Percentiles rank a stretch among this genome's conserved stretches.
phyloP scores from a whole-genome alignment of 2,329 filamentous ascomycete species.

The Calonectria pauciramosa region DNA sequence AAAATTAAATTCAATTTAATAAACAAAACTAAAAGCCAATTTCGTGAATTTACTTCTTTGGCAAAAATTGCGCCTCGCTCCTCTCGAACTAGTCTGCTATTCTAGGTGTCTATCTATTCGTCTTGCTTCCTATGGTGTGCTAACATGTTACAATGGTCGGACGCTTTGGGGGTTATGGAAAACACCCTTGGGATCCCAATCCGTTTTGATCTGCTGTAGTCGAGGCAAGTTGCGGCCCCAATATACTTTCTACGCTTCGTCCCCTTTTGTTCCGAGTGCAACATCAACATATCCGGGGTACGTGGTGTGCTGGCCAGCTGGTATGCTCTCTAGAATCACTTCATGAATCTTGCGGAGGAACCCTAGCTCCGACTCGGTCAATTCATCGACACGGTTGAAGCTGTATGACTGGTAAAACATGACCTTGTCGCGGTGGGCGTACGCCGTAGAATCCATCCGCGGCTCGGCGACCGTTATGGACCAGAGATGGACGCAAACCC shows the following conservation, averaged over 20 bases:
- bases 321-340: background rate
- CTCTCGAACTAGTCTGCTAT: too few relatives aligned
- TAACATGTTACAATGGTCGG: background rate
- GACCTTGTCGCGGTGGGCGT: background rate
- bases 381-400: background rate
- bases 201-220: background rate
- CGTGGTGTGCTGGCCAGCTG: background rate
- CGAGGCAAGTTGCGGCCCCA: background rate
- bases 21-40: too few relatives aligned
- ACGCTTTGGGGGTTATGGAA: background rate
- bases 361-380: background rate
- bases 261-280: background rate
- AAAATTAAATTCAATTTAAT: too few relatives aligned
- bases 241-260: background rate
- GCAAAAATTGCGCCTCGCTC: too few relatives aligned
- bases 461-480: background rate
- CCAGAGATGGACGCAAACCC: background rate
- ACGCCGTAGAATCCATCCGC: background rate
- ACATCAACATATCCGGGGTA: background rate
- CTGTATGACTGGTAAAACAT: background rate
- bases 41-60: too few relatives aligned
- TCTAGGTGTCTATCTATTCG: background rate
- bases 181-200: background rate
- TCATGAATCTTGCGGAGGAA: background rate
- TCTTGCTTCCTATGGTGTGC: background rate